phyloP scores from a whole-genome alignment of 805 yeast species.

The Candida tibetensis region DNA sequence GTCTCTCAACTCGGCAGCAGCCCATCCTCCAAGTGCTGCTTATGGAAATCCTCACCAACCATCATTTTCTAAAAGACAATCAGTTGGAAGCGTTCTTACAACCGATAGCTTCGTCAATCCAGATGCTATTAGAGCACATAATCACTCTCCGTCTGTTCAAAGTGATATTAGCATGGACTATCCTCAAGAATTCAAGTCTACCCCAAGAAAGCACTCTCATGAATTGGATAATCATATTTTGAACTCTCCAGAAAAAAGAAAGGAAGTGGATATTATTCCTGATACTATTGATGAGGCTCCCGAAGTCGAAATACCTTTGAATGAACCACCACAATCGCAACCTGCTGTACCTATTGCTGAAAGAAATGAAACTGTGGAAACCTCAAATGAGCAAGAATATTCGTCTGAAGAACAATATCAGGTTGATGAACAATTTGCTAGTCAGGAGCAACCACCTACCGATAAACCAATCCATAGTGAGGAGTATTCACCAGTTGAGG shows the following conservation, averaged over 20 bases:
- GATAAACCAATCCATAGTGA: no score
- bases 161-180: conserved; percentile 33
- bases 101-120: conserved; percentile 17
- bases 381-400: no score
- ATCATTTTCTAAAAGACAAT: conserved; percentile 18
- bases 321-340: no score
- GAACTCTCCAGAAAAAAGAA: conserved; percentile 4
- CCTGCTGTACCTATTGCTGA: no score
- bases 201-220: conserved; percentile 5
- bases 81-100: conserved; percentile 20
- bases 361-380: no score
- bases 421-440: no score
- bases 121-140: conserved; percentile 13
- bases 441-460: no score
- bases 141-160: conserved; percentile 28
- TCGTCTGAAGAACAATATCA: no score
- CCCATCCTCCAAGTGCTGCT: conserved; percentile 1
- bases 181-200: conserved; percentile 25
- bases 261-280: conserved; percentile 5
- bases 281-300: conserved; percentile 15
- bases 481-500: neutral
- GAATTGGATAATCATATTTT: neutral
- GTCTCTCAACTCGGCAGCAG: conserved; percentile 16
- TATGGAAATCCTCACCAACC: conserved; percentile 5
- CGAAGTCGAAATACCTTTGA: no score